Evolutionary conservation across 2,329 filamentous ascomycete species (phyloP), one percentile per base, ranked within the genome.

Genomic region (Alternaria burnsii): DNA sequence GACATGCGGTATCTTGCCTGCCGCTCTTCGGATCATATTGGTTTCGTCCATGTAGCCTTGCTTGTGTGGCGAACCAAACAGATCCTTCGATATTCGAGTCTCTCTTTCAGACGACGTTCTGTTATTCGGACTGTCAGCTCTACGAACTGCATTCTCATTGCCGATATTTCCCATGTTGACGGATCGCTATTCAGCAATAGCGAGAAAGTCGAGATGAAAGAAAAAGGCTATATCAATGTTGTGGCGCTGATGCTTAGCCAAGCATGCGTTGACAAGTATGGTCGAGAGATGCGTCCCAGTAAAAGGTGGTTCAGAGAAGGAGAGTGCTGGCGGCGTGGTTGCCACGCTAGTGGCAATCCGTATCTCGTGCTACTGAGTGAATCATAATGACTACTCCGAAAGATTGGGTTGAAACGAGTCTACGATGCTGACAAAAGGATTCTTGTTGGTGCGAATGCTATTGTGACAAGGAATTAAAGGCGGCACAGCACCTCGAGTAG

Each of bases 1-100:
- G 41, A 92, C 78, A 63, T 88, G 87, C 8, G 86, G 85, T 44
- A 71, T 76, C 54, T 76, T 78, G 26, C 73, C 76, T 24, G 71
- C 67, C 18, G 66, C 63, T 62, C 75, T 71, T 11, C 72, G 69
- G 24, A 79, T 65, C 70, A 78, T 77, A 8, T 59, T 68, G 14
- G 58, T 38, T n/a, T 63, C 44, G 20, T 69, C 67, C 36, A 70
- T 62, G 55, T 65, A 68, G 28, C 57, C 53, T 20, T 68, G 64
- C 20, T 70, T 68, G 64, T 76, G 72, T 11, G 70, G 70, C 20
- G 73, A 74, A n/a, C 58, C 61, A 5, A 71, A 75, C 3, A 78
- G 62, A 55, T 80, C 78, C 62, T 67, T 70, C 30, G 76, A 70
- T 42, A 79, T 71, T 26, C 78, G 76, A 16, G 67, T 75, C 48